Evolutionary conservation across 805 yeast genomes (phyloP), one percentile per base, ranked within the genome.

Genomic region (Metschnikowia anglica): DNA sequence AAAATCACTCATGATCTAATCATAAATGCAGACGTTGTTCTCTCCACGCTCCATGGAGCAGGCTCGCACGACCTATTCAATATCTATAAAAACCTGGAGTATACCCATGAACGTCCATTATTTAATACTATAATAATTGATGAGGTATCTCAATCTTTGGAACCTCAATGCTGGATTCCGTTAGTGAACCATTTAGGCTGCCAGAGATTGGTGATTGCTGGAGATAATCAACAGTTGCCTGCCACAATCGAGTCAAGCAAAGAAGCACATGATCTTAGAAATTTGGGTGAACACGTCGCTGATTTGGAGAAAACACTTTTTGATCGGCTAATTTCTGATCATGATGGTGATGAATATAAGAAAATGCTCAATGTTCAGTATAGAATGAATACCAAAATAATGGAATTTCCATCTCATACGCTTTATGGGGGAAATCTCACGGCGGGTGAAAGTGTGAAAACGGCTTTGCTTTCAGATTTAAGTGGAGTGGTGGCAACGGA

Each of bases 141-240:
- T 64, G 99, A 91, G 62, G 97, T 91, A 0, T 88, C 97, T 0
- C 99, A 91, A 61, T 76, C 97, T 9, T 65, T 91, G 41, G 97
- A 91, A 56, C 96, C 97, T 1, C 96, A 91, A 52, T 89, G 97
- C 56, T 90, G 97, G 97, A 89, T 91, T 18, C 97, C 99, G 0
- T 47, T 93, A 5, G 71, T 88, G 3, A 75, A 77, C 28, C 91
- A 86, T 54, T 63, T 73, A 11, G 73, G 79, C 7, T 17, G 79
- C 31, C 71, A 73, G 26, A 74, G 81, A 41, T 61, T 91, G 18
- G 77, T 91, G 1, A 73, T 91, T 18, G 97, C 98, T 0, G 99
- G 99, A 39, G 99, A 91, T 59, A 85, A 90, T 56, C 80, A 80
- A 65, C 99, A 91, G 62, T 68, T 91, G 24, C 91, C 98, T 0